Evolutionary conservation across 805 yeast species (phyloP).

Genomic region (Torulaspora indica): DNA sequence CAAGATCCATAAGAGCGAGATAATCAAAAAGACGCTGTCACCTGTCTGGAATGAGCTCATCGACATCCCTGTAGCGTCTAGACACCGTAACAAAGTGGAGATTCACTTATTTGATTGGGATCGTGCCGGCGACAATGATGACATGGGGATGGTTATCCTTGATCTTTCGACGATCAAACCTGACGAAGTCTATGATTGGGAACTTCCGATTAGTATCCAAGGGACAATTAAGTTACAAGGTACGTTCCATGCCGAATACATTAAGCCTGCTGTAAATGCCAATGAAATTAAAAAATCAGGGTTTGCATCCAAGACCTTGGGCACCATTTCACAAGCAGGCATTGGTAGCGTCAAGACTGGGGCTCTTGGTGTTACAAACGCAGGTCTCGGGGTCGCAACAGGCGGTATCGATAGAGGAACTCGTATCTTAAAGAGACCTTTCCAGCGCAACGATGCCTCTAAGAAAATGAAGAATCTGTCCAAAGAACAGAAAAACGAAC

Average conservation of each 20-base stretch:
- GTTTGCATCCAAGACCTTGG: conserved; percentile 43
- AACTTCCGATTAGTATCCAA: conserved; percentile 54
- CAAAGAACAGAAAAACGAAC: conserved; percentile 7
- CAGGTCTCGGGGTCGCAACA: conserved; percentile 38
- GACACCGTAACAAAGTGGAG: conserved; percentile 48
- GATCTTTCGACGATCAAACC: conserved; percentile 51
- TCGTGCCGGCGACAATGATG: conserved; percentile 62
- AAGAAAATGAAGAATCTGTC: conserved; percentile 5
- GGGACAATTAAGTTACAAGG: conserved; percentile 55
- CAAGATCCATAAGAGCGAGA: conserved; percentile 53
- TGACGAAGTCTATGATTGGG: conserved; percentile 42
- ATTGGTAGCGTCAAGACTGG: conserved; percentile 32
- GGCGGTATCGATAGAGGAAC: conserved; percentile 47
- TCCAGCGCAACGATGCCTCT: conserved; percentile 11
- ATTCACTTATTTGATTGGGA: conserved; percentile 72
- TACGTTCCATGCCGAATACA: conserved; percentile 58
- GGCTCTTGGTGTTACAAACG: conserved; percentile 9
- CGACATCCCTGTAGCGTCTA: conserved; percentile 57
- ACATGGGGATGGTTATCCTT: conserved; percentile 49
- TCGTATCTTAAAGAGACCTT: conserved; percentile 34
- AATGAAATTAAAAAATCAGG: conserved; percentile 27
- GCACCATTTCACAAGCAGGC: conserved; percentile 37
- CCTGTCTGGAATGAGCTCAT: conserved; percentile 75
- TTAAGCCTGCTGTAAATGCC: conserved; percentile 53
- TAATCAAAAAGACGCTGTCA: conserved; percentile 58